phyloP scores from a whole-genome alignment of 108 stramenopile genomes.

The Fragilaria radians region DNA sequence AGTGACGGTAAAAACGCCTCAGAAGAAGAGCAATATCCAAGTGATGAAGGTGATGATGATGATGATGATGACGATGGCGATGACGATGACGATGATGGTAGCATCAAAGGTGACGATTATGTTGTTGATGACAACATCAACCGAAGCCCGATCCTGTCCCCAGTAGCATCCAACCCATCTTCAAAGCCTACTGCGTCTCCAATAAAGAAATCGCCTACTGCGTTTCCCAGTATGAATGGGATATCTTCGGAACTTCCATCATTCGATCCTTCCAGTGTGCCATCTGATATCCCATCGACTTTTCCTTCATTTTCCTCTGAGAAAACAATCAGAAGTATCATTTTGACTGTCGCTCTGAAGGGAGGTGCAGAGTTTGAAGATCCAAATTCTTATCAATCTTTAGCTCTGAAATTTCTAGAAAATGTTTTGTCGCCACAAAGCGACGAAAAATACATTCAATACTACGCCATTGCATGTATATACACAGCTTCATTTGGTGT shows the following conservation, averaged over 20 bases:
- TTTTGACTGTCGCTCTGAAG: neutral
- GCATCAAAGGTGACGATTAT: neutral
- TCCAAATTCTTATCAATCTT: neutral
- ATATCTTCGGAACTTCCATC: too few relatives aligned
- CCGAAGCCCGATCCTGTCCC: too few relatives aligned
- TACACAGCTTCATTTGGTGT: neutral
- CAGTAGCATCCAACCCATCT: too few relatives aligned
- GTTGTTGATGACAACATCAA: neutral
- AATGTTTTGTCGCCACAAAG: neutral
- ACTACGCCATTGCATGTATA: neutral
- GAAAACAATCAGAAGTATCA: neutral
- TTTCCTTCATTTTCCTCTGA: neutral
- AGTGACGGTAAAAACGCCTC: neutral
- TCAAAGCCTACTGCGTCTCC: too few relatives aligned
- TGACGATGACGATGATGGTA: neutral
- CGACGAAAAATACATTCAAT: neutral
- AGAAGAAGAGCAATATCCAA: neutral
- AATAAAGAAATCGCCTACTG: too few relatives aligned
- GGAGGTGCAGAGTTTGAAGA: neutral
- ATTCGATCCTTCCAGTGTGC: neutral
- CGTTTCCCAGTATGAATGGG: too few relatives aligned
- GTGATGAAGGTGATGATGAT: neutral
- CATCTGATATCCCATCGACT: too few relatives aligned
- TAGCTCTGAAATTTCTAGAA: neutral
- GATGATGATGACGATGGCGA: neutral